Conservation (phyloP, 179 eudicot species). For the Amaranthus tricolor region DNA sequence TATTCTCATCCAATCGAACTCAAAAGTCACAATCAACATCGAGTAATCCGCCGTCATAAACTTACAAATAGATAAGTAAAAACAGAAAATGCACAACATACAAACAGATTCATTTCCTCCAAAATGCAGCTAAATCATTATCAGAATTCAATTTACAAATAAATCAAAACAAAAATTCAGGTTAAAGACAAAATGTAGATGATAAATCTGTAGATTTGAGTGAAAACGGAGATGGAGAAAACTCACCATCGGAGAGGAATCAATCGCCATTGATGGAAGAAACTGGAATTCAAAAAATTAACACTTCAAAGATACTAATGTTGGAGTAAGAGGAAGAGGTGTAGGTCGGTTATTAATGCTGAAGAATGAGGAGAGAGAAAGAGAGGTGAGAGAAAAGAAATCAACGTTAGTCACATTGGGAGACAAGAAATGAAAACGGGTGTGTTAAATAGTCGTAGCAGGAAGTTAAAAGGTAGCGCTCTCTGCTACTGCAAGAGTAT, state of each 20-base stretch:
- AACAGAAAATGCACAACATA: neutral
- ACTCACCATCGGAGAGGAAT: constrained; percentile 46
- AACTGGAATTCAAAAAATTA: neutral
- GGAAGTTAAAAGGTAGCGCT: neutral
- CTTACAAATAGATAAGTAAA: neutral
- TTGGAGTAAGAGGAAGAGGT: neutral
- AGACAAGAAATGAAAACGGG: neutral
- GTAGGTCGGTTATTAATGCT: too few relatives aligned
- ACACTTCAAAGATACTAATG: too few relatives aligned
- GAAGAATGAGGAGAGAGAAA: too few relatives aligned
- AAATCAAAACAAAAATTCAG: too few relatives aligned
- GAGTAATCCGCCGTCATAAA: neutral
- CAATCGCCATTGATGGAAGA: constrained; percentile 41
- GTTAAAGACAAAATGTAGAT: neutral
- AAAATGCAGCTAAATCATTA: neutral
- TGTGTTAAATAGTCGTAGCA: too few relatives aligned
- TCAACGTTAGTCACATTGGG: neutral
- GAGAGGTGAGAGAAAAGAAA: neutral
- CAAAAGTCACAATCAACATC: constrained; percentile 12
- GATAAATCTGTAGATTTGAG: neutral
- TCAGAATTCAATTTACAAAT: neutral
- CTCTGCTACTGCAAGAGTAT: neutral
- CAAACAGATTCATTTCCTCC: neutral
- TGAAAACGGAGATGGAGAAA: neutral
- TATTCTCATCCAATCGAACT: neutral